A percentile compares a stretch with the other conserved stretches of the same genome.
Conservation (phyloP, 140 eudicot species). For the Oenanthe javanica region DNA sequence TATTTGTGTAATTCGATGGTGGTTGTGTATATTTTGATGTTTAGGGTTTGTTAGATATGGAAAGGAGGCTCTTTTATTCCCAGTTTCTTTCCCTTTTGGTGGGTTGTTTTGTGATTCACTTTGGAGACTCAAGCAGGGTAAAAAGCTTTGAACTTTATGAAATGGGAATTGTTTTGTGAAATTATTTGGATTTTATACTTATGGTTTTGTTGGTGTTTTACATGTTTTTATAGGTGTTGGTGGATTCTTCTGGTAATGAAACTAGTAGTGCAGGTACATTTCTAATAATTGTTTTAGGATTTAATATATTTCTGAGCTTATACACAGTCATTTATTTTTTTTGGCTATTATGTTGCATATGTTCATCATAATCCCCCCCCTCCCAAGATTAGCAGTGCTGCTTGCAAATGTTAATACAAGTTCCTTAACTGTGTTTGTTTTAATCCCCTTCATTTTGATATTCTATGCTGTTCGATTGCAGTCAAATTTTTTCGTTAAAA, state of each 20-base stretch:
- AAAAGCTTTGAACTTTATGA: conserved; percentile 19
- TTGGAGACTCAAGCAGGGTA: conserved; percentile 30
- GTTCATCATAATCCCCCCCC: neutral
- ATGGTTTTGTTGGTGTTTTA: neutral
- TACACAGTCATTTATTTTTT: neutral
- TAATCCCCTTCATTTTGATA: neutral
- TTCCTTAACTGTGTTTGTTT: neutral
- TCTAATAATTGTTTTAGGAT: neutral
- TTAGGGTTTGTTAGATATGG: conserved; percentile 15
- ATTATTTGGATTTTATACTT: conserved; percentile 10
- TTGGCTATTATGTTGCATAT: neutral
- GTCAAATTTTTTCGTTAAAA: neutral
- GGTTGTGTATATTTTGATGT: neutral
- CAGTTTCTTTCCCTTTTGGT: conserved; percentile 24
- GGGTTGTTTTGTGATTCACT: conserved; percentile 27
- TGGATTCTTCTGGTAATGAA: conserved; percentile 28
- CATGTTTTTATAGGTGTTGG: conserved; percentile 32
- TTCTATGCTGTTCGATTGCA: neutral
- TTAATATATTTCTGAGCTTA: neutral
- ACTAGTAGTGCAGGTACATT: conserved; percentile 29
- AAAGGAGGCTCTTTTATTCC: conserved; percentile 19
- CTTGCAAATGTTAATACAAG: neutral
- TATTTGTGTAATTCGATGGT: neutral
- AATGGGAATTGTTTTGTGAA: neutral
- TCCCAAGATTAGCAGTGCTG: too few relatives aligned